phyloP scores from a whole-genome alignment of 345 rosid genomes.

The Melastoma malabathricum region DNA sequence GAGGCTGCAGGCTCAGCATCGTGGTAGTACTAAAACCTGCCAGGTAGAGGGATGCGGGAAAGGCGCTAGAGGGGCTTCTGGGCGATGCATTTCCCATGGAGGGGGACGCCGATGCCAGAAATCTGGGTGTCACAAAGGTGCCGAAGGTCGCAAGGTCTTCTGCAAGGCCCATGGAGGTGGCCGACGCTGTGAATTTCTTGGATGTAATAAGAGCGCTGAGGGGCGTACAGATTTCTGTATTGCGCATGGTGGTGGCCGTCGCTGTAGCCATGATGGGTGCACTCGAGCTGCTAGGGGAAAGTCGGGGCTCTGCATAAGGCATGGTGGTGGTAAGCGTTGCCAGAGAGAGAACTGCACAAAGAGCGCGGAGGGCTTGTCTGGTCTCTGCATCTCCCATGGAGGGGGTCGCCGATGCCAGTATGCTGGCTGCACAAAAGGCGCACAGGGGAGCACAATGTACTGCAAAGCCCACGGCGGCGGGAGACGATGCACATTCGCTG shows the following conservation, averaged over 20 bases:
- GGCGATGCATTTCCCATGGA: slow-evolving; percentile 96
- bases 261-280: slow-evolving; percentile 78
- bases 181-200: slow-evolving; percentile 84
- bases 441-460: slow-evolving; percentile 97
- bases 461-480: slow-evolving; percentile 99
- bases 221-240: slow-evolving; percentile 92
- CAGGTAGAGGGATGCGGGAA: slow-evolving; percentile 90
- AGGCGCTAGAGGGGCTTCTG: slow-evolving; percentile 99
- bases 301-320: slow-evolving; percentile 86
- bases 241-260: slow-evolving; percentile 97
- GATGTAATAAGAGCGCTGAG: slow-evolving; percentile 98
- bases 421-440: slow-evolving; percentile 76
- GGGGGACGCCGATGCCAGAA: slow-evolving; percentile 97
- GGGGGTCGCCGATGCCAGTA: slow-evolving; percentile 92
- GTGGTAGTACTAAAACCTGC: slow-evolving; percentile 56
- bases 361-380: slow-evolving; percentile 96
- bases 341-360: slow-evolving; percentile 70
- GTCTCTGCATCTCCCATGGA: slow-evolving; percentile 95
- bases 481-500: slow-evolving; percentile 64
- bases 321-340: slow-evolving; percentile 98
- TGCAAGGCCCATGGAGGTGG: slow-evolving; percentile 99
- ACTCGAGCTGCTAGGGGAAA: slow-evolving; percentile 92
- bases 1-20: slow-evolving; percentile 44
- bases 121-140: slow-evolving; percentile 87
- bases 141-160: slow-evolving; percentile 98